Conservation (phyloP, 2,329 filamentous ascomycete species). For the Aspergillus phoenicis region DNA sequence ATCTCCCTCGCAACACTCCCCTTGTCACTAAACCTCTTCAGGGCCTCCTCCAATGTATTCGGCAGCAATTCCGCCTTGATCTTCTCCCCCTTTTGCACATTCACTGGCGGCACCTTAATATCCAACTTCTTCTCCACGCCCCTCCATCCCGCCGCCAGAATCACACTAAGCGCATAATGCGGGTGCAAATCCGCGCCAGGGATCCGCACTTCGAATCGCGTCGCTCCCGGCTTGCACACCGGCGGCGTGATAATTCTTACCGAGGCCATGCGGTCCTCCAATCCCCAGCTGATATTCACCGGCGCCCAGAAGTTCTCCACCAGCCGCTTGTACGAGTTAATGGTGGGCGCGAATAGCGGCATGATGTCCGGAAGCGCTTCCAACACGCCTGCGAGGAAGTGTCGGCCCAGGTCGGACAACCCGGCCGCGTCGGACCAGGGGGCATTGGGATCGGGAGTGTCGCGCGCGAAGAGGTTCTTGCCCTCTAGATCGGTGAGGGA, state of each 20-base stretch:
- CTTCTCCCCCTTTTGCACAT: conserved; percentile 68
- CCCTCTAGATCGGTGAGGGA: conserved; percentile 76
- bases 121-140: conserved; percentile 88
- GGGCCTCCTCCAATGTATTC: conserved; percentile 82
- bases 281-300: conserved; percentile 92
- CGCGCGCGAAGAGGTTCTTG: conserved; percentile 79
- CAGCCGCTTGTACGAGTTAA: conserved; percentile 95
- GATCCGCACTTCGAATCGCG: conserved; percentile 28
- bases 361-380: conserved; percentile 89
- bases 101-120: conserved; percentile 78
- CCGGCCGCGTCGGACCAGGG: conserved; percentile 72
- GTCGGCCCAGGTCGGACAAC: conserved; percentile 84
- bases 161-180: conserved; percentile 79
- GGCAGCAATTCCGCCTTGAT: conserved; percentile 55
- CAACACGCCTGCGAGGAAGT: conserved; percentile 87
- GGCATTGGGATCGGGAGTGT: conserved; percentile 68
- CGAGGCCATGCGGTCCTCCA: conserved; percentile 89
- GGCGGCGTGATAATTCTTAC: conserved; percentile 87
- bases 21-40: conserved; percentile 69
- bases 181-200: conserved; percentile 83
- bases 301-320: conserved; percentile 99
- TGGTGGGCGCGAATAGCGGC: conserved; percentile 87
- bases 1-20: conserved; percentile 87
- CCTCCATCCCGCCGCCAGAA: conserved; percentile 88
- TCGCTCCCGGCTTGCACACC: conserved; percentile 70